These are phyloP conservation scores for Erodium chrysanthum DNA, from an alignment of 441 rosid species.

Conservation along the genomic window DNA sequence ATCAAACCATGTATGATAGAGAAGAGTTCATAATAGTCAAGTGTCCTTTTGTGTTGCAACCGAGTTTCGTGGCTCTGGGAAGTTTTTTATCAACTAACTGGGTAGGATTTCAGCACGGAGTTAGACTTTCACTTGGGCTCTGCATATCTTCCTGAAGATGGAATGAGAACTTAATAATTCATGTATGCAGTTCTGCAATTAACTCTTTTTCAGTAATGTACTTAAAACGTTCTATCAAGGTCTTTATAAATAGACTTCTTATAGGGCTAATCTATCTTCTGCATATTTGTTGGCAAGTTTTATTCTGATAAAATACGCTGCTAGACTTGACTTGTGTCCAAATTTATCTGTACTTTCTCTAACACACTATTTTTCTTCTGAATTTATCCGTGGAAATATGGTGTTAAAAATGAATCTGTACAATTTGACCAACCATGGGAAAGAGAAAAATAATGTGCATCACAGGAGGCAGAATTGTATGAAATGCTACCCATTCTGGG, in stretches of 20 bases:
- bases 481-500: no score
- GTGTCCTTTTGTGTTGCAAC: background rate
- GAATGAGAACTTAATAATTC: background rate
- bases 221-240: background rate
- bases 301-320: background rate
- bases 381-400: background rate
- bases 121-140: background rate
- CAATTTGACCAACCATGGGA: background rate
- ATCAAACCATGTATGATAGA: background rate
- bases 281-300: background rate
- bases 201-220: background rate
- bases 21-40: background rate
- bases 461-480: no score
- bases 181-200: background rate
- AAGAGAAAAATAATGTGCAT: background rate
- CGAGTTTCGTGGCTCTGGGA: background rate
- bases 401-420: background rate
- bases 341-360: background rate
- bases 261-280: background rate
- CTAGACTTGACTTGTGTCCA: background rate
- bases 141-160: background rate
- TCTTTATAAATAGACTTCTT: background rate
- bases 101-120: background rate
- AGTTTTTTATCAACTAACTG: background rate
- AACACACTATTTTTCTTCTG: background rate